Conservation (phyloP, 371 early-diverging fungal genomes). For the Actinomortierella wolfii region DNA sequence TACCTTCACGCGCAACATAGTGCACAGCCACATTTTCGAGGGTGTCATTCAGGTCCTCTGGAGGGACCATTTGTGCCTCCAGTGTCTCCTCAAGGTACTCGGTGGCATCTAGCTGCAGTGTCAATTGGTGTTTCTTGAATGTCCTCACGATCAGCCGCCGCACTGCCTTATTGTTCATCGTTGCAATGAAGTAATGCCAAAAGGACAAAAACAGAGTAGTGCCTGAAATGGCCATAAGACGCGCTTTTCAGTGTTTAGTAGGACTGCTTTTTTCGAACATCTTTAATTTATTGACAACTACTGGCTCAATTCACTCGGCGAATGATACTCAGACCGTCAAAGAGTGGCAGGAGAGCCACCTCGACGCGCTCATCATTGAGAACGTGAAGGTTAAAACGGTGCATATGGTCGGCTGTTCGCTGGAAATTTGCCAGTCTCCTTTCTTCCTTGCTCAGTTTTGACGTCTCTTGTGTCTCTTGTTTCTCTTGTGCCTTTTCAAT, state of each 20-base stretch:
- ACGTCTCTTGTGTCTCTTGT: not conserved
- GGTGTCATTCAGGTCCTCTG: conserved; percentile 40
- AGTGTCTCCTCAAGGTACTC: conserved; percentile 37
- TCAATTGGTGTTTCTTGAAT: conserved; percentile 45
- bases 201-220: too few species aligned
- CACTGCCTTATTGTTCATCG: conserved; percentile 10
- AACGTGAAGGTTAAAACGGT: conserved; percentile 70
- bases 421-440: not conserved
- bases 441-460: too few species aligned
- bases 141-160: conserved; percentile 38
- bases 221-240: too few species aligned
- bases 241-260: too few species aligned
- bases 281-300: too few species aligned
- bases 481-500: not conserved
- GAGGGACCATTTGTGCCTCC: conserved; percentile 29
- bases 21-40: conserved; percentile 40
- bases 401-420: conserved; percentile 50
- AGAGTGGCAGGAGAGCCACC: conserved; percentile 63
- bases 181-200: too few species aligned
- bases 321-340: conserved; percentile 72
- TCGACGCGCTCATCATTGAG: conserved; percentile 64
- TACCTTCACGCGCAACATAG: conserved; percentile 46
- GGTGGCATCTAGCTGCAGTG: conserved; percentile 40
- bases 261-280: too few species aligned
- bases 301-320: too few species aligned